Evolutionary conservation across 164 flowering plant genomes (phyloP).

Genomic region (Piper betle): DNA sequence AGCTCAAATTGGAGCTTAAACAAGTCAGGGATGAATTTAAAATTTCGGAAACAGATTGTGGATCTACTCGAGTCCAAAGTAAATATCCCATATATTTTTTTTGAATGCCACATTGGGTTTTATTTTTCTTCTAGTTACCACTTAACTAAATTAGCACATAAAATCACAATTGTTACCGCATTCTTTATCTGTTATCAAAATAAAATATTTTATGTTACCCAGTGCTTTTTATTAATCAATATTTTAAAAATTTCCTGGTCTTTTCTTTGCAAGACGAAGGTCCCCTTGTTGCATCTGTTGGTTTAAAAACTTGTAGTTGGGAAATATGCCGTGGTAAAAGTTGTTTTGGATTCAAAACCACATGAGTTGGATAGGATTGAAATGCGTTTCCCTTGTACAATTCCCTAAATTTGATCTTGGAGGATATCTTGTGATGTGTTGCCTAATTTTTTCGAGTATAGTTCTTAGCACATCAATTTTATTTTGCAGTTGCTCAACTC

Average conservation of each 20-base stretch:
- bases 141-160: not conserved
- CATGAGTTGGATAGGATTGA: too few relatives aligned
- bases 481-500: slow-evolving; percentile 62
- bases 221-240: too few relatives aligned
- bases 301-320: too few relatives aligned
- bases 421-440: not conserved
- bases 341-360: too few relatives aligned
- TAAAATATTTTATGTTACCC: too few relatives aligned
- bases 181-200: not conserved
- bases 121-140: too few relatives aligned
- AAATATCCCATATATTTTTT: slow-evolving; percentile 1
- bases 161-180: not conserved
- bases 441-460: not conserved
- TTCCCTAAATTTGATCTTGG: too few relatives aligned
- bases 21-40: slow-evolving; percentile 82
- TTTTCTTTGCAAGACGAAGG: too few relatives aligned
- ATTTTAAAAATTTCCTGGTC: too few relatives aligned
- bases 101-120: not conserved
- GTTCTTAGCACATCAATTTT: not conserved
- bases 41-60: slow-evolving; percentile 96
- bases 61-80: slow-evolving; percentile 95
- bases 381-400: too few relatives aligned
- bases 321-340: too few relatives aligned
- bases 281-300: too few relatives aligned
- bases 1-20: slow-evolving; percentile 66